phyloP scores from a whole-genome alignment of 1,284 basidiomycete genomes.

The Cystobasidiaceae sp. region DNA sequence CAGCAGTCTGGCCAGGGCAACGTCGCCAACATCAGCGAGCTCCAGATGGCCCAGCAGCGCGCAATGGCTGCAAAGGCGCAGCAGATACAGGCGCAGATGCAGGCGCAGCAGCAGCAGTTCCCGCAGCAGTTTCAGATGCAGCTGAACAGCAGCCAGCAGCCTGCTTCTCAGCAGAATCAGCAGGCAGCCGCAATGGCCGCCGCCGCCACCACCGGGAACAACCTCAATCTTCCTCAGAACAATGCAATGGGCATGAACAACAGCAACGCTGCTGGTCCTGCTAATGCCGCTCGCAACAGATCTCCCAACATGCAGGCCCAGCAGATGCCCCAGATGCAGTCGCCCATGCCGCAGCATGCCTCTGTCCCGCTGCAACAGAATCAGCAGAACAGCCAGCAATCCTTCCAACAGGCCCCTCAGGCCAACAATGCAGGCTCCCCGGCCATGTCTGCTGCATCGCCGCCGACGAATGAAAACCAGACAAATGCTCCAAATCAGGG shows the following conservation, averaged over 20 bases:
- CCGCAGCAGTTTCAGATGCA: constrained; percentile 1
- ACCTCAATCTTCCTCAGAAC: not conserved
- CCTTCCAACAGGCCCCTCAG: not conserved
- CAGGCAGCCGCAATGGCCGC: not conserved
- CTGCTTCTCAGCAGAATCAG: not conserved
- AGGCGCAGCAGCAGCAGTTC: constrained; percentile 11
- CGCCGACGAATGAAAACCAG: constrained; percentile 1
- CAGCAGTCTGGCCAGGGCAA: constrained; percentile 9
- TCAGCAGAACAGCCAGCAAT: not conserved
- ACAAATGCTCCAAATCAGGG: constrained; percentile 23
- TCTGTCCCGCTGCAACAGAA: not conserved
- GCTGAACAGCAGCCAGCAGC: not conserved
- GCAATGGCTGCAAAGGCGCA: constrained; percentile 27
- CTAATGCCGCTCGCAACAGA: not conserved
- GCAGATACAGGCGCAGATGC: constrained; percentile 20
- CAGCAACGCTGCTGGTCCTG: too few relatives aligned
- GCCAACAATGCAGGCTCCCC: constrained; percentile 6
- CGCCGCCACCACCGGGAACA: not conserved
- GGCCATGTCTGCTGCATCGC: constrained; percentile 9
- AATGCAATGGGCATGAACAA: too few relatives aligned
- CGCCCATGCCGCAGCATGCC: not conserved
- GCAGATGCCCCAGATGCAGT: constrained; percentile 9
- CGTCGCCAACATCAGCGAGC: constrained; percentile 19
- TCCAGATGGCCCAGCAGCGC: constrained; percentile 22
- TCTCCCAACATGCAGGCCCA: constrained; percentile 10